Percentiles rank a stretch among this genome's conserved stretches.
phyloP scores from a whole-genome alignment of 106 monocot genomes.

The Amphibolis antarctica region DNA sequence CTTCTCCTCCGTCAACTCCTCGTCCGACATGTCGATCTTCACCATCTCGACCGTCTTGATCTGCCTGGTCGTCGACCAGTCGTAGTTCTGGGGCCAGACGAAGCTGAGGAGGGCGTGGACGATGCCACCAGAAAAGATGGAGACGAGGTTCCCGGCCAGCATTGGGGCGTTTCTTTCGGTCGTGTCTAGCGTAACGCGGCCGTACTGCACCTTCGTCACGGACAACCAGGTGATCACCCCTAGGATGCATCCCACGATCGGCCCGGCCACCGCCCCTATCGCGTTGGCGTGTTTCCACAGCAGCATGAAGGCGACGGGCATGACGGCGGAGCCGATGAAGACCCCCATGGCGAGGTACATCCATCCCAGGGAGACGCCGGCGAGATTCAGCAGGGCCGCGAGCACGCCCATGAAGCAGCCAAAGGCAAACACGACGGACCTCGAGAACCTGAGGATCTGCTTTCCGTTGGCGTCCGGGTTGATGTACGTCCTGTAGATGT shows the following conservation, averaged over 20 bases:
- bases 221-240: conserved; percentile 74
- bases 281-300: conserved; percentile 91
- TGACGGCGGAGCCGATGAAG: conserved; percentile 79
- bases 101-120: conserved; percentile 67
- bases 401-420: conserved; percentile 94
- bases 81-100: conserved; percentile 64
- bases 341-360: conserved; percentile 99
- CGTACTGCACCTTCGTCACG: conserved; percentile 66
- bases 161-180: conserved; percentile 93
- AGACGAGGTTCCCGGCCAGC: conserved; percentile 94
- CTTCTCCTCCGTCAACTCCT: conserved; percentile 88
- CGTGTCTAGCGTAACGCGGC: conserved; percentile 66
- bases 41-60: conserved; percentile 75
- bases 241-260: conserved; percentile 51
- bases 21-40: conserved; percentile 33
- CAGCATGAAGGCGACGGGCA: conserved; percentile 89
- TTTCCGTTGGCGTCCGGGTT: conserved; percentile 93
- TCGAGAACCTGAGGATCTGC: conserved; percentile 79
- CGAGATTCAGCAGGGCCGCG: conserved; percentile 75
- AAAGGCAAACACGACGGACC: conserved; percentile 54
- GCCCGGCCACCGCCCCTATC: conserved; percentile 59
- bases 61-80: conserved; percentile 75
- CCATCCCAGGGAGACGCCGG: conserved; percentile 90
- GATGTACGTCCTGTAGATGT: conserved; percentile 87
- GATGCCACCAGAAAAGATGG: conserved; percentile 62